A percentile compares a stretch with the other conserved stretches of the same genome.
phyloP scores from a whole-genome alignment of 106 monocot species.

The Narthecium ossifragum region DNA sequence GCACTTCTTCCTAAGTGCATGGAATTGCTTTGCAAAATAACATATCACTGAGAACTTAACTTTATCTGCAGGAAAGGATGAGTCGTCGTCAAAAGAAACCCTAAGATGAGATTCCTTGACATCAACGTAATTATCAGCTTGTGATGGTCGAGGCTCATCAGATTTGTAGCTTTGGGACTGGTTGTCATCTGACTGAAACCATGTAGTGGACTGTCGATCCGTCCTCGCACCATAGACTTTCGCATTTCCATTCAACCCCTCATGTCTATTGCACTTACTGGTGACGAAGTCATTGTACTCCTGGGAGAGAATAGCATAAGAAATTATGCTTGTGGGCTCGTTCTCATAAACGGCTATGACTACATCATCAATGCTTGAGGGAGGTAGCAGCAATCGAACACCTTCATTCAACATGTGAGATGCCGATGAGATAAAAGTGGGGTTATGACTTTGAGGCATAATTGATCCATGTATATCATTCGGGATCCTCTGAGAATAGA shows the following conservation, averaged over 20 bases:
- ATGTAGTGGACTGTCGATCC: slow-evolving; percentile 2
- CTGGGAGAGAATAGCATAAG: slow-evolving; percentile 56
- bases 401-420: slow-evolving; percentile 38
- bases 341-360: slow-evolving; percentile 74
- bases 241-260: slow-evolving; percentile 6
- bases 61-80: slow-evolving; percentile 51
- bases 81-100: slow-evolving; percentile 61
- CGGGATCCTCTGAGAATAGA: slow-evolving; percentile 31
- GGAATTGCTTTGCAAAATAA: slow-evolving; percentile 88
- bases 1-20: slow-evolving; percentile 63
- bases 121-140: slow-evolving; percentile 16
- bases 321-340: slow-evolving; percentile 71
- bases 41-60: slow-evolving; percentile 82
- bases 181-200: slow-evolving; percentile 9
- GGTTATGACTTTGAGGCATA: slow-evolving; percentile 23
- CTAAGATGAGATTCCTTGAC: slow-evolving; percentile 52
- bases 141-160: slow-evolving; percentile 20
- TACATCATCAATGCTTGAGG: slow-evolving; percentile 19
- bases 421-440: slow-evolving; percentile 39
- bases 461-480: slow-evolving; percentile 37
- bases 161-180: slow-evolving; percentile 8
- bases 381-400: slow-evolving; percentile 57
- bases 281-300: slow-evolving; percentile 55
- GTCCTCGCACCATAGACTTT: background rate
- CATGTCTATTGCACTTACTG: slow-evolving; percentile 13